Evolutionary conservation across 1,284 basidiomycete species (phyloP).

Genomic region (Retiboletus fuscus): DNA sequence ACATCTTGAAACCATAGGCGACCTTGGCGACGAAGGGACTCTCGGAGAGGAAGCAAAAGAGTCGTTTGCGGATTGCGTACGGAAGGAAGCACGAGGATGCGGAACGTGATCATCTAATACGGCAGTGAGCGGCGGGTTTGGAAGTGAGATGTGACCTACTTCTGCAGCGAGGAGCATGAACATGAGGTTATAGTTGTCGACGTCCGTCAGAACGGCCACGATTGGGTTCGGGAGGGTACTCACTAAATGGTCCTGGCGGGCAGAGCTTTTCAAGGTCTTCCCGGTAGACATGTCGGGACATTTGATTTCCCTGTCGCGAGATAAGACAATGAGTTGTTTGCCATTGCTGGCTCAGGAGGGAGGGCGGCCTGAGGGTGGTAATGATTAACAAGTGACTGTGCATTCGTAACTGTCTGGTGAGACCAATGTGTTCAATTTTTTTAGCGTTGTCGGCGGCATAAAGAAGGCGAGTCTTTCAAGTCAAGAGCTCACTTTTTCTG

Average conservation of each 20-base stretch:
- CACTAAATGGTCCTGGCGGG: constrained; percentile 79
- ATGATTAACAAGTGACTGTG: no score
- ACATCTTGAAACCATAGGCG: constrained; percentile 89
- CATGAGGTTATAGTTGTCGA: constrained; percentile 75
- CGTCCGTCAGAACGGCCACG: constrained; percentile 1
- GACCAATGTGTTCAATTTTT: no score
- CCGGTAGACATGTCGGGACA: no score
- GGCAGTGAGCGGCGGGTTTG: constrained; percentile 6
- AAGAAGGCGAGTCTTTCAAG: no score
- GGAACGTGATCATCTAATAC: constrained; percentile 76
- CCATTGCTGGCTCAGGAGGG: no score
- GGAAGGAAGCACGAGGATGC: constrained; percentile 79
- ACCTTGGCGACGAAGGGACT: constrained; percentile 77
- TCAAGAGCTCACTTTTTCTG: no score
- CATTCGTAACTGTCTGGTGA: no score
- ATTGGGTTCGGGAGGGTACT: constrained; percentile 38
- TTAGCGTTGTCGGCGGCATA: no score
- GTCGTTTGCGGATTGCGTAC: constrained; percentile 73
- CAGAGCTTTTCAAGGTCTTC: no score
- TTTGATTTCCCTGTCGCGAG: no score
- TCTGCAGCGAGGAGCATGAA: constrained; percentile 82
- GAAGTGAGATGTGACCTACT: constrained; percentile 47
- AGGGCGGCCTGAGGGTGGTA: no score
- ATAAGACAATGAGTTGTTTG: no score
- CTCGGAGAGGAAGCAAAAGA: constrained; percentile 83